Evolutionary conservation across 148 eudicot species (phyloP).

Genomic region (Chenopodium berlandieri): DNA sequence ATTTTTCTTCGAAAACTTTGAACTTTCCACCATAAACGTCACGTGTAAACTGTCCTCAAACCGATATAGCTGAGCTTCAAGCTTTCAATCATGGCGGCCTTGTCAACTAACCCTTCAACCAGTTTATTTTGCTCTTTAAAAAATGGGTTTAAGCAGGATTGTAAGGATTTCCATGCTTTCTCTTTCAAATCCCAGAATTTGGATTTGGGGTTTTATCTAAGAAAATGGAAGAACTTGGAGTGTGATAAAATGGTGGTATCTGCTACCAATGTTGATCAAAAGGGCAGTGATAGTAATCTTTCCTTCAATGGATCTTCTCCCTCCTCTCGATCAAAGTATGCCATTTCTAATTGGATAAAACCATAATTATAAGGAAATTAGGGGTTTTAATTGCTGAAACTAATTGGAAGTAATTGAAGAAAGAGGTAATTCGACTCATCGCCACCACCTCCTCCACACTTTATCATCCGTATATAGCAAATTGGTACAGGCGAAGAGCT

Average conservation of each 20-base stretch:
- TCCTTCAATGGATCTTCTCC: slow-evolving; percentile 25
- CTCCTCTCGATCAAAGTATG: slow-evolving; percentile 33
- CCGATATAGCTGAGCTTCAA: background rate
- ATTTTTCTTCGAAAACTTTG: background rate
- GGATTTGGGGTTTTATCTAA: slow-evolving; percentile 15
- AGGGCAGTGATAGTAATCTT: slow-evolving; percentile 11
- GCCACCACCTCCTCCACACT: no score
- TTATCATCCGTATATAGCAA: no score
- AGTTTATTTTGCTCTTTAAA: background rate
- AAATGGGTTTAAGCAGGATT: slow-evolving; percentile 4
- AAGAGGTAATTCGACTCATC: no score
- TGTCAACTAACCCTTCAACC: slow-evolving; percentile 25
- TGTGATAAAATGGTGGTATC: slow-evolving; percentile 32
- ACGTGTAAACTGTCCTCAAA: no score
- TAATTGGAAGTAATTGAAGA: no score
- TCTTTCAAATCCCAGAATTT: slow-evolving; percentile 5
- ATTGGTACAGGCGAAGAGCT: no score
- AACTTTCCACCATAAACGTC: background rate
- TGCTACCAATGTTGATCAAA: slow-evolving; percentile 34
- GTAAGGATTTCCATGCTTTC: slow-evolving; percentile 12
- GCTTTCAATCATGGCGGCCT: slow-evolving; percentile 31
- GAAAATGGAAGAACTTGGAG: slow-evolving; percentile 11
- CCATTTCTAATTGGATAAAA: background rate
- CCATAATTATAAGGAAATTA: no score
- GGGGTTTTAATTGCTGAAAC: no score